Evolutionary conservation across 1,284 basidiomycete genomes (phyloP).

Genomic region (Lentinula novae-zelandiae): DNA sequence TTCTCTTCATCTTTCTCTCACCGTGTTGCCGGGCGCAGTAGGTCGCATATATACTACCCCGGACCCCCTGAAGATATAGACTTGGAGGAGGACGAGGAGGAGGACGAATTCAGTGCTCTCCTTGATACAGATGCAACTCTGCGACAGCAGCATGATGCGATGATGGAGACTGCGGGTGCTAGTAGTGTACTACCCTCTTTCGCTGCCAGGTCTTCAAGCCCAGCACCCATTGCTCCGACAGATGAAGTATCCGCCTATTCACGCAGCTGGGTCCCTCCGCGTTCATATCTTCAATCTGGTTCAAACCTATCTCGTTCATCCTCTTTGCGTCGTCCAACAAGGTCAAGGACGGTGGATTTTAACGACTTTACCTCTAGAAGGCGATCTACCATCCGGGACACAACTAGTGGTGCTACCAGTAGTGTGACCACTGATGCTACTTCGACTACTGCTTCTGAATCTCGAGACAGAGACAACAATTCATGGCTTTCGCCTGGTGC

Average conservation of each 20-base stretch:
- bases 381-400: conserved; percentile 33
- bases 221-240: conserved; percentile 4
- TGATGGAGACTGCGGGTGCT: conserved; percentile 14
- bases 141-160: conserved; percentile 21
- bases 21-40: conserved; percentile 2
- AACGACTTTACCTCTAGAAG: conserved; percentile 65
- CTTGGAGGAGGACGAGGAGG: conserved; percentile 60
- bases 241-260: conserved; percentile 8
- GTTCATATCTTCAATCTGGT: conserved; percentile 22
- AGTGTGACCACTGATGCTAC: conserved; percentile 23
- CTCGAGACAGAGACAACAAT: conserved; percentile 16
- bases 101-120: conserved; percentile 32
- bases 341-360: conserved; percentile 58
- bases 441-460: neutral
- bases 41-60: conserved; percentile 38
- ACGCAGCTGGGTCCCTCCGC: conserved; percentile 18
- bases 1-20: conserved; percentile 22
- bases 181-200: neutral
- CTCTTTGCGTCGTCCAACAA: conserved; percentile 46
- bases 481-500: neutral
- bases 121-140: conserved; percentile 24
- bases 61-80: conserved; percentile 48
- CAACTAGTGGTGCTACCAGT: neutral
- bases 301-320: conserved; percentile 30
- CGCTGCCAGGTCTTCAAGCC: conserved; percentile 24